Evolutionary conservation across 2,329 filamentous ascomycete genomes (phyloP), one percentile per base, ranked within the genome.

Genomic region (Nothopassalora personata): DNA sequence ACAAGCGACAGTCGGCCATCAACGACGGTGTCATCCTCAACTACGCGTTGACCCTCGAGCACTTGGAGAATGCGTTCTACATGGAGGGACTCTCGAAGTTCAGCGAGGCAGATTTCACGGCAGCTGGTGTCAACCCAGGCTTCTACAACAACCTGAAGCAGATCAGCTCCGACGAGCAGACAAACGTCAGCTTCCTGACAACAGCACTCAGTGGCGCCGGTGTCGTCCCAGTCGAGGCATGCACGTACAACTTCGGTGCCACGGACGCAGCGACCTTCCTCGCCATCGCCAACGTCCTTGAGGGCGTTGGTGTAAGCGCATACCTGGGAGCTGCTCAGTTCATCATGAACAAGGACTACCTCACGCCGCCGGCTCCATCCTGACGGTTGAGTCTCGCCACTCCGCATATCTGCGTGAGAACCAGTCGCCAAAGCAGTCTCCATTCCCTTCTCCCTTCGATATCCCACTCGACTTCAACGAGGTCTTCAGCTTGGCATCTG

Each of bases 331-430:
- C 84, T 18, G 85, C 85, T 5, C 79, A 80, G 27, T 76, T 77
- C 60, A 85, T 84, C 62, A 77, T 80, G 60, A 78, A 80, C 70
- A 80, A 83, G 62, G 74, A 75, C 23, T 86, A 86, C 73, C 74
- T 88, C 49, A 82, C 81, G 80, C 80, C 4, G 86, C 85, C 1
- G 85, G 81, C 28, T 81, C 81, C 57, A 85, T 89, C 67, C 76
- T 89, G 34, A 83, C 83, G 31, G 81, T 87, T 57, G 86, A 88
- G 67, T 80, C 86, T 33, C 81, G 86, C 9, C 86, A 89, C 75
- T 81, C 81, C 1, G 76, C 86, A 4, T 86, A 85, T 74, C 75
- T 87, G 64, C 70, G 67, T 53, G 61, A 64, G 50, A 60, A 58
- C 55, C 58, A 65, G 9, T 72, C 80, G 18, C 64, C 64, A 45